A percentile compares a stretch with the other conserved stretches of the same genome.
Conservation (phyloP, 1,139 yeast species). For the Magnusiomyces suaveolens region DNA sequence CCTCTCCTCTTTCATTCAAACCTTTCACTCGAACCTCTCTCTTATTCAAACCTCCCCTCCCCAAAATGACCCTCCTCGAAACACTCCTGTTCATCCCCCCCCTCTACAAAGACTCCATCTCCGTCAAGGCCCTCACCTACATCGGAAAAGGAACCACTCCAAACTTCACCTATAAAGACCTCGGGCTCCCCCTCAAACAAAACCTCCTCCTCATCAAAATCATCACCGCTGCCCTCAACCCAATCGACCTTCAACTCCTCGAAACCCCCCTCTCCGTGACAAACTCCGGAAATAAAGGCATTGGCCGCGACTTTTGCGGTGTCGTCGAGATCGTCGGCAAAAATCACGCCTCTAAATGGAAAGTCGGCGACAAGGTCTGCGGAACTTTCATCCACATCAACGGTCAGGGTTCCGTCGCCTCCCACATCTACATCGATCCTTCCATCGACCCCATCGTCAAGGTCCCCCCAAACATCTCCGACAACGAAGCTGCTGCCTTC, state of each 20-base stretch:
- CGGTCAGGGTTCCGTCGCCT: conserved; percentile 45
- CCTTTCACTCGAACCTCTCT: too few species aligned
- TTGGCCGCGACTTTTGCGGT: conserved; percentile 68
- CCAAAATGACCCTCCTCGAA: conserved; percentile 8
- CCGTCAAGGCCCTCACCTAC: conserved; percentile 22
- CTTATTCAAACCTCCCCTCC: neutral
- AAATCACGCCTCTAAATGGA: conserved; percentile 32
- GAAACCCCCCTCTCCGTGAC: conserved; percentile 33
- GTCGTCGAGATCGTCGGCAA: conserved; percentile 50
- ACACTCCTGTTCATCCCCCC: conserved; percentile 14
- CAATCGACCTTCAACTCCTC: conserved; percentile 51
- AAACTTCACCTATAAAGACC: conserved; percentile 33
- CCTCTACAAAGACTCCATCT: conserved; percentile 8
- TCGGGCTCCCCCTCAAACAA: conserved; percentile 36
- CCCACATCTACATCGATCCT: conserved; percentile 43
- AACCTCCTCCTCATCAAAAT: conserved; percentile 50
- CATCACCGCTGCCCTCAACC: conserved; percentile 53
- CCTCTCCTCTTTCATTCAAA: neutral
- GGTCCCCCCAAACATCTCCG: conserved; percentile 42
- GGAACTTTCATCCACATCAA: conserved; percentile 41
- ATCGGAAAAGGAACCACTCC: conserved; percentile 20
- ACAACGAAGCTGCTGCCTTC: conserved; percentile 51
- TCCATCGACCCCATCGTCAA: conserved; percentile 30
- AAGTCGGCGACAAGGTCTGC: conserved; percentile 55
- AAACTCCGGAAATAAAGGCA: conserved; percentile 40